Evolutionary conservation across 805 yeast species (phyloP), one percentile per base, ranked within the genome.

Genomic region (Metschnikowia bowlesiae): DNA sequence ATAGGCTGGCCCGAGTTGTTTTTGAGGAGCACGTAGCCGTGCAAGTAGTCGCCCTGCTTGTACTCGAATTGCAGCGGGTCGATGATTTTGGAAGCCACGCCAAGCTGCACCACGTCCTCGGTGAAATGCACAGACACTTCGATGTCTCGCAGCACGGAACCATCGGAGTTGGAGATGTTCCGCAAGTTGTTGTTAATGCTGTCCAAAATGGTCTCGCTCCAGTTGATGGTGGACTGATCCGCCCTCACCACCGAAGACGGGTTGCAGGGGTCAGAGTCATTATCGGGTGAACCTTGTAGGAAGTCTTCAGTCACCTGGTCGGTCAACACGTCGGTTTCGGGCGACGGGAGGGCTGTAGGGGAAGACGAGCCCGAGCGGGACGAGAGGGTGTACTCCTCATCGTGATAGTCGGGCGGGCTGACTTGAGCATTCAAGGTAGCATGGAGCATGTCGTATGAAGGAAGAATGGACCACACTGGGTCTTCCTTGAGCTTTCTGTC

Each of bases 41-140:
- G 76, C 11, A 85, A 70, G 18, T 73, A 71, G 60, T 85, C 90
- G n/a, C 89, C 89, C 10, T 84, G 83, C 16, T 79, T 79, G 60
- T 79, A 85, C 61, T 83, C 87, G 53, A 55, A 63, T 26, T 60
- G 49, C 49, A 65, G 62, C 14, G 59, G 58, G 47, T 70, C 68
- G 6, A 71, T 64, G 28, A 56, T 51, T 32, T 56, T 63, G 4
- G 71, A 72, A 1, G 36, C 48, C 46, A 58, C 53, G 6, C 69
- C 69, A 2, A 54, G 29, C 39, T 62, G 56, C 26, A 74, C 66
- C 14, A 70, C 63, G 10, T 69, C 68, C 43, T 67, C 65, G 3
- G 75, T 73, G 54, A 70, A 71, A 34, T 56, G 57, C 18, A 69
- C 54, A 4, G 61, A 48, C 13, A 71, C 61, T 14, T 65, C 56